Base-by-base conservation (phyloP, 805 yeast genomes). In the Kuraishia borneana region DNA sequence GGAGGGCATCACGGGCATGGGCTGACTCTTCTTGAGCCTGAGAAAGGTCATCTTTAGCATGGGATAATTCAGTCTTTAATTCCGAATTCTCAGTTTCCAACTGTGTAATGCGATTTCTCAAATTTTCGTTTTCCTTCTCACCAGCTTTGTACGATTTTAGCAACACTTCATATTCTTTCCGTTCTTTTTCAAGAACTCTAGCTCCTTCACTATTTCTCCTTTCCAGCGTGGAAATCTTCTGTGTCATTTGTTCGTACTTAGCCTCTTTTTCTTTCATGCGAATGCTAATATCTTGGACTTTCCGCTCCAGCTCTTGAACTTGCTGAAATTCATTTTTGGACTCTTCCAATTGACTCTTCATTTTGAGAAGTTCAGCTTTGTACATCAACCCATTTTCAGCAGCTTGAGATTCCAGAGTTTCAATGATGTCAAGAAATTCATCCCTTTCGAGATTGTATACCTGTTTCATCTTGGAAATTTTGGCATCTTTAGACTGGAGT, bases 341-440 rank as follows among this genome's bases (percentile, higher is more conserved):
- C 17, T 32, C 30, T 26, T 19, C 14, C 25, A 32, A 28, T 9
- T 32, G 22, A n/a, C 23, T 22, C 18, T 28, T 33, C 29, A 30
- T 10, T 14, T 33, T 33, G 28, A 25, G 16, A 27, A 75, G 53
- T 39, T 70, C 69, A n/a, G 54, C 51, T 33, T 63, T 57, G 43
- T 67, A 74, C 22, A 69, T 52, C 16, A 49, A 47, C 39, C 70
- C 79, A 38, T 68, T 72, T 38, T 75, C 80, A 33, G 63, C 66
- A 25, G 74, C 73, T 28, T 74, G 73, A 21, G 56, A 50, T 30
- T 73, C 70, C 49, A 77, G 60, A 30, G 71, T 54, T 38, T 70
- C 77, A 32, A 77, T 62, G 13, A 72, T 74, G 33, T 68, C 72
- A 31, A 78, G 50, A 56, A 80, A 60, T 46, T 77, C 82, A 31